Percentiles rank a stretch among this genome's conserved stretches.
phyloP scores from a whole-genome alignment of 1,284 basidiomycete genomes.

The Cerioporus squamosus region DNA sequence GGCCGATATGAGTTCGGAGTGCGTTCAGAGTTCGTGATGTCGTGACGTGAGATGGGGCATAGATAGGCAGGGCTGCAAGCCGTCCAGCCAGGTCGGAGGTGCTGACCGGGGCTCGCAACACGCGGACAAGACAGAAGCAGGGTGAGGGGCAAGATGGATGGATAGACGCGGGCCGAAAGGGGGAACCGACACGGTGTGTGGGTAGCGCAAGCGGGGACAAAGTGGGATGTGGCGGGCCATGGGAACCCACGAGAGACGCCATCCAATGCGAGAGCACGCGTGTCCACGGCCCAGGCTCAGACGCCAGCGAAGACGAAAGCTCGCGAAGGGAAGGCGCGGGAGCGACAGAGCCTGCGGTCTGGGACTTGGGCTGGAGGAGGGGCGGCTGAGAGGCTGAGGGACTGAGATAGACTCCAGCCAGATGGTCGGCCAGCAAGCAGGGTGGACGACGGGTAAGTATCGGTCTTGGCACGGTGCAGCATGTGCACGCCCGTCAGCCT shows the following conservation, averaged over 20 bases:
- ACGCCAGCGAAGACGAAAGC: neutral
- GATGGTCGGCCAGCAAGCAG: too few relatives aligned
- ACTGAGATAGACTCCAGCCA: too few relatives aligned
- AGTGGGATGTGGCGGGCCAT: constrained; percentile 21
- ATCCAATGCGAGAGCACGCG: constrained; percentile 11
- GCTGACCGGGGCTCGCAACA: neutral
- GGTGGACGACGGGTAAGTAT: too few relatives aligned
- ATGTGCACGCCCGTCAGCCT: too few relatives aligned
- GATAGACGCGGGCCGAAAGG: neutral
- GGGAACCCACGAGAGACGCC: constrained; percentile 10
- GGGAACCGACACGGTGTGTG: neutral
- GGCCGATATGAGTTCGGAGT: too few relatives aligned
- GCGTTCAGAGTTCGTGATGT: neutral
- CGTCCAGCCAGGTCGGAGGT: too few relatives aligned
- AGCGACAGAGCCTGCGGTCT: neutral
- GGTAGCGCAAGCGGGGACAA: constrained; percentile 14
- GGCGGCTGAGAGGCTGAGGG: too few relatives aligned
- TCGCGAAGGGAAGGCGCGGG: constrained; percentile 1
- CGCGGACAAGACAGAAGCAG: neutral
- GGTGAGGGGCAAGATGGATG: too few relatives aligned
- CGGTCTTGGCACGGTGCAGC: too few relatives aligned
- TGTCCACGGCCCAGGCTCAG: too few relatives aligned
- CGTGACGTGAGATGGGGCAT: neutral
- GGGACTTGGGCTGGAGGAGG: too few relatives aligned
- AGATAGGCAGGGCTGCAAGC: too few relatives aligned